phyloP scores from a whole-genome alignment of 139 green algal species.

The Coccomyxa sp. region DNA sequence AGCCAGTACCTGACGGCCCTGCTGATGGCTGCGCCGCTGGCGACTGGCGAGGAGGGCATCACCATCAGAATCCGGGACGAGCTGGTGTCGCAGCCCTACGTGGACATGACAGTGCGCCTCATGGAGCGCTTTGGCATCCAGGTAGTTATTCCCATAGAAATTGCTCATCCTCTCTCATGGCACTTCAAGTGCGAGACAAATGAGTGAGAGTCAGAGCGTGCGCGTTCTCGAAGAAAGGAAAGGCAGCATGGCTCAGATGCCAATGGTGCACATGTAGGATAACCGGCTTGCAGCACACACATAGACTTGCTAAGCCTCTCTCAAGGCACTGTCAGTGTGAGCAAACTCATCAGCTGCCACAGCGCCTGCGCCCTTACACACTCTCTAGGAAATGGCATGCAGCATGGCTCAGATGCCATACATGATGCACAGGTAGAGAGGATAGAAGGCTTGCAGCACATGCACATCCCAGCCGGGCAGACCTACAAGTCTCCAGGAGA shows the following conservation, averaged over 20 bases:
- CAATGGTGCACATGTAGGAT: no score
- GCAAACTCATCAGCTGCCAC: no score
- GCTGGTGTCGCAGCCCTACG: constrained; percentile 93
- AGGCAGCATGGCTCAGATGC: no score
- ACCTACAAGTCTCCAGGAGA: constrained; percentile 86
- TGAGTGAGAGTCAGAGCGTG: no score
- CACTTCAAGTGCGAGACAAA: background rate
- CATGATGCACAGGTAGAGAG: constrained; percentile 47
- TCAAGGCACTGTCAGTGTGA: no score
- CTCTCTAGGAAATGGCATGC: no score
- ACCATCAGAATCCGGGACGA: constrained; percentile 90
- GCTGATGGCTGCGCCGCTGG: constrained; percentile 93
- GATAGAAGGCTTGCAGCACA: constrained; percentile 76
- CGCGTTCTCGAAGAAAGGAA: no score
- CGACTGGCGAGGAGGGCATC: constrained; percentile 55
- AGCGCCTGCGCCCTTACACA: no score
- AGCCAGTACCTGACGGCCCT: constrained; percentile 97
- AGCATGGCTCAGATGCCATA: background rate
- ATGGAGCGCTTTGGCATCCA: constrained; percentile 92
- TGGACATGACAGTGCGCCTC: constrained; percentile 98
- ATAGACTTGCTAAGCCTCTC: no score
- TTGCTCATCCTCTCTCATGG: background rate
- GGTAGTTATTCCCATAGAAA: constrained; percentile 12
- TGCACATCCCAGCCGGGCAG: constrained; percentile 63
- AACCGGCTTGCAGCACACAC: no score